Percentiles rank a stretch among this genome's conserved stretches.
Conservation (phyloP, 257 asterid species). For the Salvia rosmarinus region DNA sequence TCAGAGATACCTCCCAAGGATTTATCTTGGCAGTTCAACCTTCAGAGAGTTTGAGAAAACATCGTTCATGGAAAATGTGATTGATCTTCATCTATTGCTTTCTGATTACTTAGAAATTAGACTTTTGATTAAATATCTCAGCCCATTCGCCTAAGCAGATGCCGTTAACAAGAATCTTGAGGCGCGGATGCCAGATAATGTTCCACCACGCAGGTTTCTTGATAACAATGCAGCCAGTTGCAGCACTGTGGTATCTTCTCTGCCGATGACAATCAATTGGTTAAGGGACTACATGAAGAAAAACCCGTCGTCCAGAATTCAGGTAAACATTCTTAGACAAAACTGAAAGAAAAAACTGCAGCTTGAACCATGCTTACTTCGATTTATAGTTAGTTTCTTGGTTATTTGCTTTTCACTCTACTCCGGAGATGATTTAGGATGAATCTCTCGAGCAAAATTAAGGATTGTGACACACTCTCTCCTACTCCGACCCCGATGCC, state of each 20-base stretch:
- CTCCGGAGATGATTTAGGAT: constrained; percentile 50
- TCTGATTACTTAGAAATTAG: neutral
- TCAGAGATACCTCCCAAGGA: constrained; percentile 54
- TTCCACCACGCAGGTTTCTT: constrained; percentile 53
- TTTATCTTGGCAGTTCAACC: constrained; percentile 82
- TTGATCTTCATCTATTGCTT: constrained; percentile 24
- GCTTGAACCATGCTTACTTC: neutral
- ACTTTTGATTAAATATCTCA: neutral
- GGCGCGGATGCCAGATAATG: constrained; percentile 39
- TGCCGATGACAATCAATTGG: constrained; percentile 82
- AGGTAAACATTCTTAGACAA: constrained; percentile 44
- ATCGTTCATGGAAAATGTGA: constrained; percentile 67
- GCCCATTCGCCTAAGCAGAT: constrained; percentile 43
- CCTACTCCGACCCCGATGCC: neutral
- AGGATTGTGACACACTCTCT: neutral
- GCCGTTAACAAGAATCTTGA: constrained; percentile 44
- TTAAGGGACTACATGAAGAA: constrained; percentile 63
- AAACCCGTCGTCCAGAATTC: constrained; percentile 65
- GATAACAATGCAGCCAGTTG: constrained; percentile 47
- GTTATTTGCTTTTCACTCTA: constrained; percentile 26
- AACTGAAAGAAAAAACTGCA: neutral
- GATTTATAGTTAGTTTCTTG: neutral
- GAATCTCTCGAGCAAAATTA: neutral
- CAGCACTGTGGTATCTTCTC: constrained; percentile 76
- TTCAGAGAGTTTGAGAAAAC: constrained; percentile 79